Conservation (phyloP, 2,329 filamentous ascomycete genomes). For the Claviceps pazoutovae region DNA sequence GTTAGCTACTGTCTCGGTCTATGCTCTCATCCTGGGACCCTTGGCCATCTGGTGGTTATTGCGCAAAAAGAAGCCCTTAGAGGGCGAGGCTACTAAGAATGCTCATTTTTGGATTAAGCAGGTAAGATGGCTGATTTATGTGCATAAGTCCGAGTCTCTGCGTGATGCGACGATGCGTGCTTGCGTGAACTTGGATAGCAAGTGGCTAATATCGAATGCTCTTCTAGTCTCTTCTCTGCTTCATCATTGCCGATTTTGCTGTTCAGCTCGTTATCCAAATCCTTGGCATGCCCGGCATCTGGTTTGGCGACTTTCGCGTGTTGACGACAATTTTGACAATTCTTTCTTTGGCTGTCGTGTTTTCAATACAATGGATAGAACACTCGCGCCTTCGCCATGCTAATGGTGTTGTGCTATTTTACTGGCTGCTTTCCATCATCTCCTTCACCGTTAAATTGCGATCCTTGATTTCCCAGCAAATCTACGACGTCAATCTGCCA, state of each 20-base stretch:
- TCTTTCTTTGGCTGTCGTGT: constrained; percentile 59
- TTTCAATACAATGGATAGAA: constrained; percentile 72
- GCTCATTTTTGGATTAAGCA: constrained; percentile 91
- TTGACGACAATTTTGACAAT: constrained; percentile 65
- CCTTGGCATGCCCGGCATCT: constrained; percentile 51
- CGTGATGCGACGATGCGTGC: neutral
- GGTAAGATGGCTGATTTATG: constrained; percentile 31
- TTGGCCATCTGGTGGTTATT: constrained; percentile 70
- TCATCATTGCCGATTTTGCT: constrained; percentile 53
- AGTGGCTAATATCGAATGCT: neutral
- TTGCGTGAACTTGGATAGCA: neutral
- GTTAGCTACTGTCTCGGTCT: constrained; percentile 63
- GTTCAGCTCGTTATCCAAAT: constrained; percentile 68
- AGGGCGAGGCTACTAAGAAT: constrained; percentile 56
- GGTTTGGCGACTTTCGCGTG: constrained; percentile 72
- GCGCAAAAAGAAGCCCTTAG: constrained; percentile 45
- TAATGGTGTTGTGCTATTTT: constrained; percentile 80
- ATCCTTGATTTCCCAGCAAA: constrained; percentile 66
- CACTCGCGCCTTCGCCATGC: constrained; percentile 71
- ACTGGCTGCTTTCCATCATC: constrained; percentile 79
- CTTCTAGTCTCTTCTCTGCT: constrained; percentile 38
- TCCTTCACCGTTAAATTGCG: constrained; percentile 70
- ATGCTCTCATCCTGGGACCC: constrained; percentile 64
- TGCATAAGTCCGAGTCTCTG: neutral
- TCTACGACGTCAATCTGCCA: constrained; percentile 49